phyloP scores from a whole-genome alignment of 805 yeast species.

The Barnettozyma wickerhamii region DNA sequence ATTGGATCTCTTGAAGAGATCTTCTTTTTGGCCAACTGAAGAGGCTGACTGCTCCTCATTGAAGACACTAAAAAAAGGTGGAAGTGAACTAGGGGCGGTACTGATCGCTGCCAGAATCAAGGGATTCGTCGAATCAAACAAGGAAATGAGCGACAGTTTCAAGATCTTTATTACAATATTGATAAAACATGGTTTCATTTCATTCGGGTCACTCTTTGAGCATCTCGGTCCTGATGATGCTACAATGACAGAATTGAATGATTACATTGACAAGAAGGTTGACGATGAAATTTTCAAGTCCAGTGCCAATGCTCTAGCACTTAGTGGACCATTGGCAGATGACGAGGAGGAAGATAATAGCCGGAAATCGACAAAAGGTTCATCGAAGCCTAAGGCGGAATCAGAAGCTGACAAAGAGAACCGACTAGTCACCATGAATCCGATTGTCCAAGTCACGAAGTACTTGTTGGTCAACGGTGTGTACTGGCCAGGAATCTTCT shows the following conservation, averaged over 20 bases:
- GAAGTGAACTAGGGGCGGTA: conserved; percentile 51
- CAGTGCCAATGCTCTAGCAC: conserved; percentile 72
- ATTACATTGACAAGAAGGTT: conserved; percentile 39
- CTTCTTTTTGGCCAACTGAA: conserved; percentile 65
- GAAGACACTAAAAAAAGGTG: conserved; percentile 41
- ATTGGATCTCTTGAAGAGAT: conserved; percentile 43
- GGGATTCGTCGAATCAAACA: conserved; percentile 25
- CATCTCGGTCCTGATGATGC: conserved; percentile 51
- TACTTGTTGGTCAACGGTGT: conserved; percentile 55
- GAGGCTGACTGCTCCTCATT: conserved; percentile 32
- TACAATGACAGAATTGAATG: conserved; percentile 40
- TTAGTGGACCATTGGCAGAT: conserved; percentile 78
- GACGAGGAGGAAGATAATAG: conserved; percentile 61
- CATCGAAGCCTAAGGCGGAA: conserved; percentile 1
- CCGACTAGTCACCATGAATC: conserved; percentile 17
- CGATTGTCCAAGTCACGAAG: conserved; percentile 46
- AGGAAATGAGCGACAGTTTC: conserved; percentile 37
- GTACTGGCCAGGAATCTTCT: conserved; percentile 54
- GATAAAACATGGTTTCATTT: conserved; percentile 61
- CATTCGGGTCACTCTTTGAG: conserved; percentile 56
- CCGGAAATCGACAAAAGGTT: conserved; percentile 4
- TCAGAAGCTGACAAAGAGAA: not conserved
- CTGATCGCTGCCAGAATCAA: conserved; percentile 45
- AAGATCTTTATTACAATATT: conserved; percentile 48
- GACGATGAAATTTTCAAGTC: conserved; percentile 58